Evolutionary conservation across 2,329 filamentous ascomycete species (phyloP).

Genomic region (Nothophaeocryptopus gaeumannii): DNA sequence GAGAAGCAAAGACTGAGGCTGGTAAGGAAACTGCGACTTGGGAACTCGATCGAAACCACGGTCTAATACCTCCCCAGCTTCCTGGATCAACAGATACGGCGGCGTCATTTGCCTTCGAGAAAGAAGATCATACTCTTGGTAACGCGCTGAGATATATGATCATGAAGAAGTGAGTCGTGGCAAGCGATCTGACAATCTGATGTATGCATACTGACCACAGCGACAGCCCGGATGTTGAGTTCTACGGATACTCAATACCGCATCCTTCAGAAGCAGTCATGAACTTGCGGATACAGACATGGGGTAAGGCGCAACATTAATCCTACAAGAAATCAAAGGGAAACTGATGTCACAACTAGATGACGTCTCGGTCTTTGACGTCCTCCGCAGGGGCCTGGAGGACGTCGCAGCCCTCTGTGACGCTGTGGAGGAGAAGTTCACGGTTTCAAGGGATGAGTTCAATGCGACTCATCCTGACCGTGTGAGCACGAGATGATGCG

Average conservation of each 20-base stretch:
- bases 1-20: slow-evolving; percentile 47
- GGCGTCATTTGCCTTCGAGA: slow-evolving; percentile 90
- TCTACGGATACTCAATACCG: slow-evolving; percentile 96
- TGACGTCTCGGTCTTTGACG: slow-evolving; percentile 75
- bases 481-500: slow-evolving; percentile 14
- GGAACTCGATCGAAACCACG: not conserved
- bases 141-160: slow-evolving; percentile 93
- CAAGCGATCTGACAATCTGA: slow-evolving; percentile 3
- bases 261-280: slow-evolving; percentile 95
- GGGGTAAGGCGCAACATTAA: slow-evolving; percentile 59
- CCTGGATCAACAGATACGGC: slow-evolving; percentile 80
- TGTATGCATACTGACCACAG: not conserved
- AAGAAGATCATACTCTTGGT: slow-evolving; percentile 91
- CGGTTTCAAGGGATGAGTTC: slow-evolving; percentile 63
- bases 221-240: slow-evolving; percentile 84
- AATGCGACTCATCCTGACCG: slow-evolving; percentile 36
- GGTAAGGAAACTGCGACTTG: slow-evolving; percentile 27
- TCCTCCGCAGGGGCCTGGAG: slow-evolving; percentile 82
- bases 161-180: slow-evolving; percentile 82
- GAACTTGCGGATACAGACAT: slow-evolving; percentile 97
- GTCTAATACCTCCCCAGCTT: slow-evolving; percentile 56
- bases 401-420: slow-evolving; percentile 92
- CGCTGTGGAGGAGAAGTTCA: slow-evolving; percentile 89
- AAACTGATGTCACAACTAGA: slow-evolving; percentile 51
- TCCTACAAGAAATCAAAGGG: not conserved